Conservation (phyloP, 768 basidiomycete genomes). For the Suillus subaureus region DNA sequence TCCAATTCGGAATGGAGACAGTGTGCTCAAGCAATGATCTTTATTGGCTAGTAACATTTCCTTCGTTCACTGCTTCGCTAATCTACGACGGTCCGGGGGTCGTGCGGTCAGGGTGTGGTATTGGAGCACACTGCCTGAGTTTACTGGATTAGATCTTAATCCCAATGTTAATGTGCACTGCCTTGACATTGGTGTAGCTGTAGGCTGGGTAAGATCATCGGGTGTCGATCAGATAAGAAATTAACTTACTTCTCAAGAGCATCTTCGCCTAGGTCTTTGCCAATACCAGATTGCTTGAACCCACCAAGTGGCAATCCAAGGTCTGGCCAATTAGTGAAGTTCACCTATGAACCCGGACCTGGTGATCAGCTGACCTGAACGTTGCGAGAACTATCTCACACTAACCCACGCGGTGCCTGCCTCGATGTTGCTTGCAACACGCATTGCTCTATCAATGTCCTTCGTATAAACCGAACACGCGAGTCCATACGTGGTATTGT, state of each 20-base stretch:
- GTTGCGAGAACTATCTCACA: background rate
- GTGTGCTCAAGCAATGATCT: background rate
- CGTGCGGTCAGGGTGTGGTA: conserved; percentile 4
- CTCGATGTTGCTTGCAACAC: conserved; percentile 70
- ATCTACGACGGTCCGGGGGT: conserved; percentile 4
- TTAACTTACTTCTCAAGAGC: conserved; percentile 51
- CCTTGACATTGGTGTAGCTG: conserved; percentile 62
- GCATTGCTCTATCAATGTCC: conserved; percentile 74
- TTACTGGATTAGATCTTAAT: conserved; percentile 19
- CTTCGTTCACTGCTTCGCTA: conserved; percentile 4
- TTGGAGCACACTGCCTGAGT: conserved; percentile 3
- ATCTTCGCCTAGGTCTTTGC: conserved; percentile 79
- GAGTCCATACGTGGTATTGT: conserved; percentile 86
- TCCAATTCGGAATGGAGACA: conserved; percentile 3
- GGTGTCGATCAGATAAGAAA: conserved; percentile 46
- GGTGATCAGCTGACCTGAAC: conserved; percentile 13
- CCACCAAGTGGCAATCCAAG: conserved; percentile 76
- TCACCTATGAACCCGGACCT: conserved; percentile 76
- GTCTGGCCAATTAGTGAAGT: conserved; percentile 32
- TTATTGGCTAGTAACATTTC: conserved; percentile 5
- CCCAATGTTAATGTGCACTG: conserved; percentile 60
- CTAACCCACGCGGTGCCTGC: conserved; percentile 81
- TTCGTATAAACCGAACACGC: conserved; percentile 86
- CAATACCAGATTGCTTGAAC: conserved; percentile 82
- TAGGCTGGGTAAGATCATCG: conserved; percentile 27